A percentile compares a stretch with the other conserved stretches of the same genome.
Conservation (phyloP, 768 basidiomycete genomes). For the Mycena pura region DNA sequence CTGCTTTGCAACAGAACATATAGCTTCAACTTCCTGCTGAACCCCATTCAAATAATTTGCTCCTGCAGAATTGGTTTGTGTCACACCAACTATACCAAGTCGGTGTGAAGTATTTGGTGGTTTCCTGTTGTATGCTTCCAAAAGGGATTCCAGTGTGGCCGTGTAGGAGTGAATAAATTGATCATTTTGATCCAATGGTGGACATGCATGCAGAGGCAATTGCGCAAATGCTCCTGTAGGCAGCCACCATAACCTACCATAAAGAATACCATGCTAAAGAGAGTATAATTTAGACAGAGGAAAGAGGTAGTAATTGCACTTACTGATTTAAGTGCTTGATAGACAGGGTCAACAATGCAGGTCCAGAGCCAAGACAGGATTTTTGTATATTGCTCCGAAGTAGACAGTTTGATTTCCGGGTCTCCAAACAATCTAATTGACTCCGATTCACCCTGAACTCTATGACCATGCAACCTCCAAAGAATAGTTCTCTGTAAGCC, state of each 20-base stretch:
- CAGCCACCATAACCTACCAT: too few relatives aligned
- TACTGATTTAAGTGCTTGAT: conserved; percentile 6
- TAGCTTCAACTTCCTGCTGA: neutral
- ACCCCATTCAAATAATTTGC: neutral
- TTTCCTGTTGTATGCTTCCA: neutral
- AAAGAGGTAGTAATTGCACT: neutral
- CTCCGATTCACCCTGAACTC: neutral
- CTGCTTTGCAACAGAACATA: neutral
- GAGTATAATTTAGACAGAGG: neutral
- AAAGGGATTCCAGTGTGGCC: conserved; percentile 19
- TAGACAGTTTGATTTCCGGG: too few relatives aligned
- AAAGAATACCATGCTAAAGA: conserved; percentile 18
- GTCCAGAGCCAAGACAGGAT: conserved; percentile 19
- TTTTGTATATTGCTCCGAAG: too few relatives aligned
- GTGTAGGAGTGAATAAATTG: conserved; percentile 23
- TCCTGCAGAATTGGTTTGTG: neutral
- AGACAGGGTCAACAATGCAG: conserved; percentile 13
- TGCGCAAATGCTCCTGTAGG: conserved; percentile 21
- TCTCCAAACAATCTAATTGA: neutral
- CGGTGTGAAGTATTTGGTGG: neutral
- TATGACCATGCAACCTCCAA: neutral
- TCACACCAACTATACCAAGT: neutral
- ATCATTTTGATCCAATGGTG: neutral
- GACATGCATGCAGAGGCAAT: conserved; percentile 25
- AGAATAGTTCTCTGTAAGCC: neutral